Conservation (phyloP, 495 filamentous ascomycete genomes). For the Tricharina praecox region DNA sequence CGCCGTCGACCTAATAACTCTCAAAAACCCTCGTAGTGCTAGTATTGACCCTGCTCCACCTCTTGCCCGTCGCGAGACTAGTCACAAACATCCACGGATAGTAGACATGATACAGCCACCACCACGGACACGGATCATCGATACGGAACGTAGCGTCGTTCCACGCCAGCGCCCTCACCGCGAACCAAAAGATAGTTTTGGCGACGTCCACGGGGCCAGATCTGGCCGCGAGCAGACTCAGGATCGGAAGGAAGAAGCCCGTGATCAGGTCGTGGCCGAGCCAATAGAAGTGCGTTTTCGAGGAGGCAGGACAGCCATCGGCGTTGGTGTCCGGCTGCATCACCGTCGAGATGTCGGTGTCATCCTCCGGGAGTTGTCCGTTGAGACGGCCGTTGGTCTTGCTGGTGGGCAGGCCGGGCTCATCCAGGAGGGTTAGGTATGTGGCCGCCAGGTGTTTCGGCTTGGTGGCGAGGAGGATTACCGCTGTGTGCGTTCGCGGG, state of each 20-base stretch:
- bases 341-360: not conserved
- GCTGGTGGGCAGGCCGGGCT: too few species aligned
- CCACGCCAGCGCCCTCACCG: conserved; percentile 31
- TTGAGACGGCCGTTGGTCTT: too few species aligned
- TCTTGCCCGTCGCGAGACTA: conserved; percentile 28
- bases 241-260: conserved; percentile 32
- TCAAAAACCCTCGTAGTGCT: conserved; percentile 42
- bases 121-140: conserved; percentile 45
- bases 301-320: not conserved
- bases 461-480: conserved; percentile 34
- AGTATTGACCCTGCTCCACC: conserved; percentile 44
- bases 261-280: conserved; percentile 41
- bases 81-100: conserved; percentile 38
- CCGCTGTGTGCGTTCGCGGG: conserved; percentile 43
- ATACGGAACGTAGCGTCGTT: conserved; percentile 42
- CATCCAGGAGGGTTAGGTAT: conserved; percentile 29
- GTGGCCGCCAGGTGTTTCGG: conserved; percentile 27
- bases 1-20: conserved; percentile 2
- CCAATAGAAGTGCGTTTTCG: conserved; percentile 35
- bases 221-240: conserved; percentile 18
- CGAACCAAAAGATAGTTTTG: not conserved
- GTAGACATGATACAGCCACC: conserved; percentile 43
- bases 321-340: not conserved
- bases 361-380: not conserved
- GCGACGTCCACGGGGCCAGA: not conserved